These are phyloP conservation scores for Aquilaria agallochum DNA, from an alignment of 441 rosid genomes.

Conservation along the genomic window DNA sequence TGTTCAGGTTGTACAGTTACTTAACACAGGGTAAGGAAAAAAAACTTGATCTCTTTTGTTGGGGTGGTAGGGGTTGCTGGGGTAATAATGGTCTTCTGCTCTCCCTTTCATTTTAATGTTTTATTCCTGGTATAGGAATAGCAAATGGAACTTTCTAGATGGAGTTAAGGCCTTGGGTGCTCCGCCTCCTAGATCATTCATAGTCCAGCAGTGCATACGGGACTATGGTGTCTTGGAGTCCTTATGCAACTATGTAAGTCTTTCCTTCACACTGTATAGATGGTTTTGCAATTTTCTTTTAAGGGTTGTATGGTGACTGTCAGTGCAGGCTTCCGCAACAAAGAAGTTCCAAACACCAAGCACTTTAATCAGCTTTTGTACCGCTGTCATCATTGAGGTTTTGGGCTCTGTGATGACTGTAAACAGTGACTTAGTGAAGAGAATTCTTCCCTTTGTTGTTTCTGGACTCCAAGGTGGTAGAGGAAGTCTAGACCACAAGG, in stretches of 20 bases:
- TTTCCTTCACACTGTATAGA: not conserved
- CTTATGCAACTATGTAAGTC: constrained; percentile 83
- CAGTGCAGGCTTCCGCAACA: constrained; percentile 62
- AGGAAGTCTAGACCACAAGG: constrained; percentile 82
- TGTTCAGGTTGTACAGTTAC: constrained; percentile 79
- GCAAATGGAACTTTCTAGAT: constrained; percentile 90
- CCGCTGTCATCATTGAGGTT: constrained; percentile 79
- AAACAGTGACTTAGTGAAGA: constrained; percentile 67
- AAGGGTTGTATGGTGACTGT: constrained; percentile 14
- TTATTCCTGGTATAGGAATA: constrained; percentile 51
- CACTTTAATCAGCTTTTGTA: constrained; percentile 67
- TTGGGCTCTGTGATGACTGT: constrained; percentile 62
- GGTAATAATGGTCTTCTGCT: no score
- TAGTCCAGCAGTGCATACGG: constrained; percentile 89
- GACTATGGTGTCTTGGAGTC: constrained; percentile 86
- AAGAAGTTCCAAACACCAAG: constrained; percentile 75
- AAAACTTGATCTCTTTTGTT: not conserved
- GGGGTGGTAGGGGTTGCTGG: constrained; percentile 5
- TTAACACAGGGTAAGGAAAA: constrained; percentile 63
- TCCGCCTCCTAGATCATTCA: constrained; percentile 76
- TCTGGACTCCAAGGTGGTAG: constrained; percentile 75
- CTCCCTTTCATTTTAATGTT: not conserved
- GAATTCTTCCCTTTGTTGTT: constrained; percentile 75
- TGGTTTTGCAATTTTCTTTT: constrained; percentile 10
- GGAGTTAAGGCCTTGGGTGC: constrained; percentile 90